Base-by-base conservation (phyloP, 192 early-diverging fungal genomes). In the Backusella mclennaniae region DNA sequence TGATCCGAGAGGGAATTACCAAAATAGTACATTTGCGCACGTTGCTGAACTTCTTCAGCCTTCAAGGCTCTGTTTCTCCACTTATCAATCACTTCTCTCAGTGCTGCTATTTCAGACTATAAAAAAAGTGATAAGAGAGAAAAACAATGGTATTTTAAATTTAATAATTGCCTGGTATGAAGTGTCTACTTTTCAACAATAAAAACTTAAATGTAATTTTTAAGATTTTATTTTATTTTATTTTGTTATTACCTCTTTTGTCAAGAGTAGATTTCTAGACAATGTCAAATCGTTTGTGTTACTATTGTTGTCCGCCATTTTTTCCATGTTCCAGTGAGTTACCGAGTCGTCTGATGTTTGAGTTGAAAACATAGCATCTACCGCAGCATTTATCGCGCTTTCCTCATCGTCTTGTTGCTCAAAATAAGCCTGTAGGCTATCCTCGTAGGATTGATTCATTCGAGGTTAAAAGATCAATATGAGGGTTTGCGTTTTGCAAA, bases 361-460 rank as follows among this genome's bases (percentile, higher is more conserved):
- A 63, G 56, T 63, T 63, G 56, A 63, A 63, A 63, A 63, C 56
- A 63, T 63, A 63, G 56, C 68, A 38, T 35, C 68, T 19, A 69
- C 38, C 21, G 68, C 68, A 23, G 38, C 68, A n/a, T 21, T 21
- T 41, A 38, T 41, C 38, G 68, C 68, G 21, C 35, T 23, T 69
- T 69, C 68, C 35, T 69, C 38, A 38, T 69, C 68, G 38, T 69
- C 36, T 69, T 69, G 68, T 41, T 69, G 68, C 35, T 69, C 68
- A 69, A 69, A 69, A 69, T 69, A 69, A 69, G 68, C 68, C 38
- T 69, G 68, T 41, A 69, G 38, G 38, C 68, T 69, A 35, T 69
- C 68, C 38, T 38, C 68, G 68, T 63, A 63, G 56, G 23, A 29
- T 63, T 4, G 56, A 63, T 63, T 63, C 56, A 63, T 63, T 63